phyloP scores from a whole-genome alignment of 805 yeast genomes.

The Clavispora vitiphila region DNA sequence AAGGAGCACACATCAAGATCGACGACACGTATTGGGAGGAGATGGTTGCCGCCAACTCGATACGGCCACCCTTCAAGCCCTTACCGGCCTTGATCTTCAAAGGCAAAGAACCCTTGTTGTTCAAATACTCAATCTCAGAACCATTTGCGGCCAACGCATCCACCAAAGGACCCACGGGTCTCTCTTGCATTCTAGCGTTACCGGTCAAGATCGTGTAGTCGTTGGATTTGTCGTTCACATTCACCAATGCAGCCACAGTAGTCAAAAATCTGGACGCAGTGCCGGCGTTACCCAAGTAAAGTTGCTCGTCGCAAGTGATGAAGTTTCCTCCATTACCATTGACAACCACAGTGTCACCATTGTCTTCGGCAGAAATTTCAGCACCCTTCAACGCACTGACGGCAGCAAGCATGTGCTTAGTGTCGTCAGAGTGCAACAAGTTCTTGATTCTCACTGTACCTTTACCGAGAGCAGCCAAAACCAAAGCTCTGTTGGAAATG shows the following conservation, averaged over 20 bases:
- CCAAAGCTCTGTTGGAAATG: slow-evolving; percentile 89
- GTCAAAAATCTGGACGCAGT: slow-evolving; percentile 95
- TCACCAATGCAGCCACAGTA: slow-evolving; percentile 83
- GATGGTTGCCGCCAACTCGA: slow-evolving; percentile 91
- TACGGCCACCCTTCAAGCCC: slow-evolving; percentile 82
- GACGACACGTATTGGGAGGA: slow-evolving; percentile 98
- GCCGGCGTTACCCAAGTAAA: slow-evolving; percentile 95
- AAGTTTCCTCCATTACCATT: slow-evolving; percentile 81
- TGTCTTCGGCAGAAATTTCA: slow-evolving; percentile 71
- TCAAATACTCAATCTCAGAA: slow-evolving; percentile 63
- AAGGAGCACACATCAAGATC: slow-evolving; percentile 95
- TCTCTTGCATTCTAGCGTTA: slow-evolving; percentile 93
- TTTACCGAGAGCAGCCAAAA: slow-evolving; percentile 84
- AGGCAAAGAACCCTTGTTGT: slow-evolving; percentile 80
- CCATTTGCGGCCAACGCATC: slow-evolving; percentile 86
- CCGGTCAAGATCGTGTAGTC: slow-evolving; percentile 73
- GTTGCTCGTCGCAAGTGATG: slow-evolving; percentile 55
- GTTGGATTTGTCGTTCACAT: slow-evolving; percentile 28
- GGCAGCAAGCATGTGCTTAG: slow-evolving; percentile 90
- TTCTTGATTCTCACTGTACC: slow-evolving; percentile 83
- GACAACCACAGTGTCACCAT: slow-evolving; percentile 84
- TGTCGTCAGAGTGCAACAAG: slow-evolving; percentile 92
- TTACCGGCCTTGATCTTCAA: slow-evolving; percentile 63
- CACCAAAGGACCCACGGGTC: slow-evolving; percentile 95
- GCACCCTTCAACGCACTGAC: slow-evolving; percentile 79